Base-by-base conservation (phyloP, 129 eudicot genomes). In the Calendula officinalis region DNA sequence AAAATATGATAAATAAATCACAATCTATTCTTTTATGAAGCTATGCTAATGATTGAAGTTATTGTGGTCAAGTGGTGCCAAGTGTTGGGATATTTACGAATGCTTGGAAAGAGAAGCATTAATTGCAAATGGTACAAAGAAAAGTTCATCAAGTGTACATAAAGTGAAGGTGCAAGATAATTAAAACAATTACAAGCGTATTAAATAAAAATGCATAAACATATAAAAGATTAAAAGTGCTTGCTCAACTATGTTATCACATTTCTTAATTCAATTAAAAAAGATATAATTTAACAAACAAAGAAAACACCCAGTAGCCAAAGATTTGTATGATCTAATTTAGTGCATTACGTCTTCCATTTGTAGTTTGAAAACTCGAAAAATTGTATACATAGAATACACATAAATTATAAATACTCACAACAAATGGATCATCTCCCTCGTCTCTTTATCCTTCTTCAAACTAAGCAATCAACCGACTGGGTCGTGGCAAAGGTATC, bases 331-430 rank as follows among this genome's bases (percentile, higher is more conserved):
- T 38, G 68, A 50, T 60, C 68, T 39, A 48, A 50, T 13, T 60
- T 61, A 51, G 66, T 70, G 75, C 60, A 70, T 47, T 48, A 70
- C 66, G 66, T 47, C 42, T 70, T 59, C 41, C 57, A 45, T 46
- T 56, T 46, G 42, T 7, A 30, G 47, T 41, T 40, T 56, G 45
- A 42, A 34, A 10, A 13, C 10, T 38, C n/a, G 6, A 59, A 37
- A 44, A 13, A 8, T 44, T 44, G 4, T 7, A n/a, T n/a, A n/a
- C n/a, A n/a, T n/a, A n/a, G n/a, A n/a, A n/a, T n/a, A n/a, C n/a
- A n/a, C n/a, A n/a, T n/a, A n/a, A n/a, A n/a, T n/a, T n/a, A n/a
- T n/a, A n/a, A n/a, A n/a, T n/a, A n/a, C n/a, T n/a, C n/a, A n/a
- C n/a, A n/a, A n/a, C n/a, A n/a, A n/a, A n/a, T n/a, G n/a, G n/a